Conservation (phyloP, 1,139 yeast species). For the Yamadazyma oceani region DNA sequence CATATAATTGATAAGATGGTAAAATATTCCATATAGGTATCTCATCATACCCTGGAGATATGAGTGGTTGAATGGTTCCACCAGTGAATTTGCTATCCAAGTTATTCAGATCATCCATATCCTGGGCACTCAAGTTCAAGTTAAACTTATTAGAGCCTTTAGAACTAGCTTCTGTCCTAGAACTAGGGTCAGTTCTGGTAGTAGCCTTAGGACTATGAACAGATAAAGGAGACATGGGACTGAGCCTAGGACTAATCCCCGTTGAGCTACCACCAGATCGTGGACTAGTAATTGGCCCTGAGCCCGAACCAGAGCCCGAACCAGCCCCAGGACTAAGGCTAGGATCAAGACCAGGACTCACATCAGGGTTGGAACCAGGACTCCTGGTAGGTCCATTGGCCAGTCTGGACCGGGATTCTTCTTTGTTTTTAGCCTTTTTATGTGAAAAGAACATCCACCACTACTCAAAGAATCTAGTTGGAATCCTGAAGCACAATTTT, state of each 20-base stretch:
- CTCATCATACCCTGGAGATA: conserved; percentile 17
- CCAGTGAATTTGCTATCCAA: not conserved
- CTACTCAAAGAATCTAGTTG: too few species aligned
- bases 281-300: too few species aligned
- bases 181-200: not conserved
- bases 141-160: conserved; percentile 6
- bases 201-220: too few species aligned
- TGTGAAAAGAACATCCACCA: conserved; percentile 2
- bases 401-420: not conserved
- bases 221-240: too few species aligned
- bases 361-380: too few species aligned
- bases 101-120: not conserved
- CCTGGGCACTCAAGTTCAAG: conserved; percentile 4
- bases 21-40: conserved; percentile 33
- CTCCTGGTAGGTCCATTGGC: too few species aligned
- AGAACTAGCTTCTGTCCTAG: not conserved
- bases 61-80: conserved; percentile 11
- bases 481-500: too few species aligned
- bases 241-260: too few species aligned
- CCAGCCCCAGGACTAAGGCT: too few species aligned
- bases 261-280: too few species aligned
- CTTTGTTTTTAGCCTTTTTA: conserved; percentile 1
- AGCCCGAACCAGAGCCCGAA: too few species aligned
- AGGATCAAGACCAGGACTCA: not conserved
- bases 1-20: conserved; percentile 45